These are phyloP conservation scores for Naganishia friedmannii DNA, from an alignment of 768 basidiomycete genomes.

Conservation along the genomic window DNA sequence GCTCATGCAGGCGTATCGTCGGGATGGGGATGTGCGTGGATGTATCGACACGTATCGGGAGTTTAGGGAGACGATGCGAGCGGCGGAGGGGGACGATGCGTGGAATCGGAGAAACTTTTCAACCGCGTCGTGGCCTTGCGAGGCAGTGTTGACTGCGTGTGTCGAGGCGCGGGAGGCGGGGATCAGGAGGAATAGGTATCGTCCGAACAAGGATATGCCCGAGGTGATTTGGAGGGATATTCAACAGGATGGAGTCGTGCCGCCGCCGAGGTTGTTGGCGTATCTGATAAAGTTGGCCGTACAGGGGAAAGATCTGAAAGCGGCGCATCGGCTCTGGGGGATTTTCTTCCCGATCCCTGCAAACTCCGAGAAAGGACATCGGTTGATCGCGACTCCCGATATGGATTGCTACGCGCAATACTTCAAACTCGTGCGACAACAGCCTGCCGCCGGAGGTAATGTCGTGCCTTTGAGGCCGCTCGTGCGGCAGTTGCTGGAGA, in stretches of 20 bases:
- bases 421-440: neutral
- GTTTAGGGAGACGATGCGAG: neutral
- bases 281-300: neutral
- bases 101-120: slow-evolving; percentile 6
- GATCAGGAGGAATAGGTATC: neutral
- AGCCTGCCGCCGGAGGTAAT: neutral
- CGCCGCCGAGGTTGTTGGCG: neutral
- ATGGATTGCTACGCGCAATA: slow-evolving; percentile 11
- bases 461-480: neutral
- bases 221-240: slow-evolving; percentile 2
- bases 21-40: slow-evolving; percentile 3
- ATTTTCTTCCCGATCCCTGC: slow-evolving; percentile 4
- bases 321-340: slow-evolving; percentile 11
- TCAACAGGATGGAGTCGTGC: neutral
- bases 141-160: neutral
- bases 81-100: neutral
- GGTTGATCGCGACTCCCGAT: neutral
- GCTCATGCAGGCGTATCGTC: slow-evolving; percentile 10
- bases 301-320: neutral
- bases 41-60: neutral
- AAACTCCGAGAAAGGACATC: neutral
- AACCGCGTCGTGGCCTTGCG: slow-evolving; percentile 15
- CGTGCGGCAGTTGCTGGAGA: neutral
- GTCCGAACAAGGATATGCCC: neutral
- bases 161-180: neutral